Percentiles rank a stretch among this genome's conserved stretches.
Evolutionary conservation across 108 stramenopile genomes (phyloP).

Genomic region (Fragilariopsis cylindrus): DNA sequence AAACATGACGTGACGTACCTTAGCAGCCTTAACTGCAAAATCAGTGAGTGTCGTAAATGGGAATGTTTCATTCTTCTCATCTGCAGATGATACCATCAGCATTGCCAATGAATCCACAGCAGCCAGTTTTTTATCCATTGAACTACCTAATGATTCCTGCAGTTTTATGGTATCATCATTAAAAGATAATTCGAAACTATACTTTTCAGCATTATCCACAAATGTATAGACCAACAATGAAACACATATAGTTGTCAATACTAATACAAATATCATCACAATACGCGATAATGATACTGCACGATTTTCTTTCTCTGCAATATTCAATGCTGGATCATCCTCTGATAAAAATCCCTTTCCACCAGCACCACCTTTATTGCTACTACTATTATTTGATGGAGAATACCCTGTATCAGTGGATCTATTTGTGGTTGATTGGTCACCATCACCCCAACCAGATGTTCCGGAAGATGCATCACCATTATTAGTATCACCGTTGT

Average conservation of each 20-base stretch:
- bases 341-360: too few species aligned
- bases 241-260: slow-evolving; percentile 16
- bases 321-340: background rate
- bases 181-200: slow-evolving; percentile 20
- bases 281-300: slow-evolving; percentile 8
- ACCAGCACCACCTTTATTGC: too few species aligned
- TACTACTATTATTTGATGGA: too few species aligned
- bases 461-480: too few species aligned
- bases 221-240: background rate
- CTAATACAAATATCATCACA: slow-evolving; percentile 14
- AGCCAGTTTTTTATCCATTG: slow-evolving; percentile 13
- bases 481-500: too few species aligned
- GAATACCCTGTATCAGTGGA: too few species aligned
- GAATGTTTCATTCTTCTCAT: slow-evolving; percentile 7
- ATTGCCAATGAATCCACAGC: slow-evolving; percentile 24
- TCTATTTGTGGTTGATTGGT: too few species aligned
- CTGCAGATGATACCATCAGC: slow-evolving; percentile 16
- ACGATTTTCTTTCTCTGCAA: slow-evolving; percentile 9
- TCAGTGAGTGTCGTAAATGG: slow-evolving; percentile 16
- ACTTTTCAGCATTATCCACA: slow-evolving; percentile 8
- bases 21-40: slow-evolving; percentile 15
- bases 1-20: background rate
- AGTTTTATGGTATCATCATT: slow-evolving; percentile 19
- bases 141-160: slow-evolving; percentile 11
- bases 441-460: too few species aligned